phyloP scores from a whole-genome alignment of 306 rosid genomes.

The Quercus ilex region DNA sequence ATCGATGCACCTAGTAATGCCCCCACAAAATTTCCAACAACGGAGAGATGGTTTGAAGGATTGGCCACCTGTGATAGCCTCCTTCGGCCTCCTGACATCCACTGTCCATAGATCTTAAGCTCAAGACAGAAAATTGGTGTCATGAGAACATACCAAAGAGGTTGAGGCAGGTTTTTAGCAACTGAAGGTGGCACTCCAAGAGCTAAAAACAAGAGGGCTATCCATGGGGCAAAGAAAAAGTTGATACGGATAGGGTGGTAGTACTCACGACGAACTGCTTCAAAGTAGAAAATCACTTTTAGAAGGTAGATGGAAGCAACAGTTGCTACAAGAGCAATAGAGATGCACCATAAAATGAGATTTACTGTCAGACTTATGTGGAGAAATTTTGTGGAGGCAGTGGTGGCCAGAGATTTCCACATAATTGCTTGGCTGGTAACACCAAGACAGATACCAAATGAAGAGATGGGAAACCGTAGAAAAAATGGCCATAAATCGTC shows the following conservation, averaged over 20 bases:
- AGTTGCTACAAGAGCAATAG: slow-evolving; percentile 37
- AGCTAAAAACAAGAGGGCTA: slow-evolving; percentile 72
- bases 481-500: slow-evolving; percentile 85
- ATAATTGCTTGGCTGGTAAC: slow-evolving; percentile 88
- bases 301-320: slow-evolving; percentile 46
- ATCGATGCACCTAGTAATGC: slow-evolving; percentile 80
- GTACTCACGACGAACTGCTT: slow-evolving; percentile 91
- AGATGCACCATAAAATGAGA: slow-evolving; percentile 60
- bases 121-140: slow-evolving; percentile 67
- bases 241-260: slow-evolving; percentile 83
- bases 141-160: slow-evolving; percentile 85
- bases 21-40: slow-evolving; percentile 90
- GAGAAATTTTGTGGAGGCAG: slow-evolving; percentile 62
- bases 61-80: slow-evolving; percentile 88
- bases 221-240: slow-evolving; percentile 93
- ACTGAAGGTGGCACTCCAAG: slow-evolving; percentile 74
- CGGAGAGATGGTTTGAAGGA: slow-evolving; percentile 77
- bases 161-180: slow-evolving; percentile 34
- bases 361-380: slow-evolving; percentile 57
- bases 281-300: slow-evolving; percentile 67
- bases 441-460: slow-evolving; percentile 86
- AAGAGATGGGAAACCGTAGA: slow-evolving; percentile 67
- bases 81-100: slow-evolving; percentile 95
- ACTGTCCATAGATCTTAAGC: slow-evolving; percentile 91
- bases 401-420: slow-evolving; percentile 73